A percentile compares a stretch with the other conserved stretches of the same genome.
phyloP scores from a whole-genome alignment of 768 basidiomycete species.

The Melanogaster broomeanus region DNA sequence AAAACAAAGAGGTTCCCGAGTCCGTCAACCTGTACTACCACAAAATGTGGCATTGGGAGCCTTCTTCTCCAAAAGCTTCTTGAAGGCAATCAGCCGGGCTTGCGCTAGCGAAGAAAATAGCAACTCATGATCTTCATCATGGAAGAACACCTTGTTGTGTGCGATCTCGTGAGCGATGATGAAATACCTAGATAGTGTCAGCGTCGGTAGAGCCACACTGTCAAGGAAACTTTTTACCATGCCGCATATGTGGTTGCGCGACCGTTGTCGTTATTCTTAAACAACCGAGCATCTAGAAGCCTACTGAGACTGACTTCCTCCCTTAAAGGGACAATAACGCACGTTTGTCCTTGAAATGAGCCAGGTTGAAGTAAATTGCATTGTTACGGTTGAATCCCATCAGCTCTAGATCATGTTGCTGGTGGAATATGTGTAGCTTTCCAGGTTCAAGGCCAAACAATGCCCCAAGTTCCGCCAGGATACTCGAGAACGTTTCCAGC shows the following conservation, averaged over 20 bases:
- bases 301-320: not conserved
- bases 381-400: conserved; percentile 20
- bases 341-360: conserved; percentile 12
- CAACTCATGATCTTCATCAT: conserved; percentile 28
- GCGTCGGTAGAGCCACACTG: too few relatives aligned
- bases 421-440: conserved; percentile 12
- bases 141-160: conserved; percentile 21
- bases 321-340: not conserved
- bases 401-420: conserved; percentile 4
- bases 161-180: conserved; percentile 31
- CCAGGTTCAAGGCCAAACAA: conserved; percentile 3
- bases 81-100: too few relatives aligned
- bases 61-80: too few relatives aligned
- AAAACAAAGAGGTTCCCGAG: too few relatives aligned
- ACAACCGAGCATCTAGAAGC: not conserved
- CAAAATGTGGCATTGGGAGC: too few relatives aligned
- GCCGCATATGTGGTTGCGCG: not conserved
- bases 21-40: too few relatives aligned
- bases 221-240: not conserved
- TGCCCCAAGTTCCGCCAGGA: conserved; percentile 6
- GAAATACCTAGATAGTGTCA: conserved; percentile 19
- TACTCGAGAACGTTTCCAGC: conserved; percentile 4
- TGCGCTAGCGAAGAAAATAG: conserved; percentile 14
- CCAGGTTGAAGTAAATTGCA: conserved; percentile 13
- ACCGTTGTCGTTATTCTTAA: not conserved